Base-by-base conservation (phyloP, 2,329 filamentous ascomycete genomes). In the Aspergillus puulaauensis region DNA sequence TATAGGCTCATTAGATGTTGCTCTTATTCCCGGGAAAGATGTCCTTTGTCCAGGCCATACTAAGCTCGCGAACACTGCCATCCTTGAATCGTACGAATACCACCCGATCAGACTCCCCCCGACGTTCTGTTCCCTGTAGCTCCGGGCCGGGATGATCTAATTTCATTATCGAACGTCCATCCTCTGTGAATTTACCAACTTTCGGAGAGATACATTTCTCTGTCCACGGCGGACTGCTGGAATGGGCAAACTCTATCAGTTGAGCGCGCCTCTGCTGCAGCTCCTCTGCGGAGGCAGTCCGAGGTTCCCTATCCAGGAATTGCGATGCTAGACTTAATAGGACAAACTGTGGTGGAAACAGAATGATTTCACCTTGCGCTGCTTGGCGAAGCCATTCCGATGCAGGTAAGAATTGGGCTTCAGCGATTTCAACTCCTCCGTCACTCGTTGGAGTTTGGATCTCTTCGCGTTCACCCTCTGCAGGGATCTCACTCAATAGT, bases 281-380 rank as follows among this genome's bases (percentile, higher is more conserved):
- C 43, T 72, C 67, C 43, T 72, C 66, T 31, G 64, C 23, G 1
- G 67, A 67, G 45, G 49, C 19, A 21, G 23, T 67, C 68, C 35
- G 57, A 50, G 67, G 57, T 46, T 72, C 69, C n/a, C 73, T 64
- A 17, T 80, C 75, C 9, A 86, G 73, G 58, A 81, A 83, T 4
- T 76, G 75, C 0, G 79, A 71, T 1, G 83, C 73, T 6, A 86
- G 70, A 43, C 80, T 75, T 2, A 86, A 74, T 7, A 88, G 76
- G 61, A 87, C 79, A 70, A 88, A 89, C 70, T 98, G 95, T 0
- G 95, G 95, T 4, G 95, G 95, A 70, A 96, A 97, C 5, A 99
- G 78, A 57, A 96, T 90, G 59, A 97, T 86, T 40, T 90, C 82
- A 27, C 86, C 87, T 3, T 72, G 72, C 2, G 80, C 76, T 4